A percentile compares a stretch with the other conserved stretches of the same genome.
These are phyloP conservation scores for Fusarium sarcochroum DNA, from an alignment of 2,329 filamentous ascomycete species.

Conservation along the genomic window DNA sequence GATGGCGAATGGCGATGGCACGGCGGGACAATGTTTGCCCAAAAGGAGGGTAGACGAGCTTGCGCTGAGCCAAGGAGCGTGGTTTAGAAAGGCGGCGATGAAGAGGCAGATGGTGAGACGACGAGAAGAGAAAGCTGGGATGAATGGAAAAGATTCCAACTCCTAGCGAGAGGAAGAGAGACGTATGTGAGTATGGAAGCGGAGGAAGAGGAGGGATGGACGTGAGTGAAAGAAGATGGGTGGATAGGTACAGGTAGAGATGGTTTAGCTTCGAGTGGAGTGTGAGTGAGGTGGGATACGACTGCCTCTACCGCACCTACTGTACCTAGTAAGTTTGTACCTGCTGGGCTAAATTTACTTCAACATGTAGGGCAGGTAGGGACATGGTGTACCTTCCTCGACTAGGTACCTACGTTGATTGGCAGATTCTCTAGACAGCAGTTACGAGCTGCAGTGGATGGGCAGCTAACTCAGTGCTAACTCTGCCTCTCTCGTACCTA, in stretches of 20 bases:
- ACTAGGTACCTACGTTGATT: constrained; percentile 10
- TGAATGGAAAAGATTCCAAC: constrained; percentile 59
- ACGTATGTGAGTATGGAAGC: constrained; percentile 44
- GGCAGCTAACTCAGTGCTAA: not conserved
- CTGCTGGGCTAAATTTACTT: constrained; percentile 37
- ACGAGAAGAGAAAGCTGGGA: constrained; percentile 59
- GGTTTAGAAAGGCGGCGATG: constrained; percentile 54
- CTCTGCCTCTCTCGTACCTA: constrained; percentile 5
- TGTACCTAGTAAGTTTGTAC: constrained; percentile 24
- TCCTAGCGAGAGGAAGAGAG: constrained; percentile 51
- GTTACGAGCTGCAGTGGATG: constrained; percentile 20
- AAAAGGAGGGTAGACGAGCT: constrained; percentile 57
- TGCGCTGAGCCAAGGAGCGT: constrained; percentile 57
- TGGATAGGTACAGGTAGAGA: constrained; percentile 42
- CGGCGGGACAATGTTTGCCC: constrained; percentile 53
- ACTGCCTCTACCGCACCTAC: not conserved
- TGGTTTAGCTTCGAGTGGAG: constrained; percentile 44
- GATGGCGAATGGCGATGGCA: constrained; percentile 50
- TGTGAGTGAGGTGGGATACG: constrained; percentile 37
- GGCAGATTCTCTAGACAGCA: constrained; percentile 14
- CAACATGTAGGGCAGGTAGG: constrained; percentile 21
- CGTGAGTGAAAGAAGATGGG: constrained; percentile 39
- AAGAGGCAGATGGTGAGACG: constrained; percentile 56
- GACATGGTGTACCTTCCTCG: constrained; percentile 27
- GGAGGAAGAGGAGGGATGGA: constrained; percentile 44